phyloP scores from a whole-genome alignment of 1,284 basidiomycete genomes.

The Abortiporus biennis region DNA sequence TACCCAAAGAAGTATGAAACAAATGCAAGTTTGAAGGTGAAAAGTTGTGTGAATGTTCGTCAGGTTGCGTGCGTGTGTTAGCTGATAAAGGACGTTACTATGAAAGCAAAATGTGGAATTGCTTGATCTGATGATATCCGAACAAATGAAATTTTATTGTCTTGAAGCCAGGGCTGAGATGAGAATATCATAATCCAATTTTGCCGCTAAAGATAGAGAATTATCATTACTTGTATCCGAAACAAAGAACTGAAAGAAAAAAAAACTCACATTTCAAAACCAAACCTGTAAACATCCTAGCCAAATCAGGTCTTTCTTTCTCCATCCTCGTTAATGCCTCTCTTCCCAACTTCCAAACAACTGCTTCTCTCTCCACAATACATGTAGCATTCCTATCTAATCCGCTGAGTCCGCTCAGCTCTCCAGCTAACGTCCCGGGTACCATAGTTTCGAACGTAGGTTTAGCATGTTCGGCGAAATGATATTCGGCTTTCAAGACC shows the following conservation, averaged over 20 bases:
- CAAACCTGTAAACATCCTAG: slow-evolving; percentile 63
- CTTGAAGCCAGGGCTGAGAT: slow-evolving; percentile 67
- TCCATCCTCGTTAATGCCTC: slow-evolving; percentile 56
- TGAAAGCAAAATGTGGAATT: neutral
- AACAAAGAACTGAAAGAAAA: slow-evolving; percentile 1
- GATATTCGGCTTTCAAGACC: slow-evolving; percentile 75
- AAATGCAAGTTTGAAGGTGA: too few species aligned
- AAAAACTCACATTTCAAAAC: slow-evolving; percentile 69
- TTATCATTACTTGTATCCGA: neutral
- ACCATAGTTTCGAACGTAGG: slow-evolving; percentile 87
- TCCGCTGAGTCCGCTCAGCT: slow-evolving; percentile 76
- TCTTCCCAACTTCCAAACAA: slow-evolving; percentile 74
- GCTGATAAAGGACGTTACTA: too few species aligned
- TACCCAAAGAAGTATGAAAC: too few species aligned
- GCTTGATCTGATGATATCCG: neutral
- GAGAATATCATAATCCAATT: slow-evolving; percentile 74
- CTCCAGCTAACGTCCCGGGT: slow-evolving; percentile 85
- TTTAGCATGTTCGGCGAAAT: slow-evolving; percentile 63
- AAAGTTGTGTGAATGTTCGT: too few species aligned
- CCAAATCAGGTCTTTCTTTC: slow-evolving; percentile 57
- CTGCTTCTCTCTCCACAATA: slow-evolving; percentile 69
- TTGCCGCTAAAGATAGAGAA: slow-evolving; percentile 50
- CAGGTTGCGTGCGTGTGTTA: too few species aligned
- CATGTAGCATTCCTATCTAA: slow-evolving; percentile 82
- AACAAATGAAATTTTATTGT: slow-evolving; percentile 32